phyloP scores from a whole-genome alignment of 345 rosid species.

The Alliaria petiolata region DNA sequence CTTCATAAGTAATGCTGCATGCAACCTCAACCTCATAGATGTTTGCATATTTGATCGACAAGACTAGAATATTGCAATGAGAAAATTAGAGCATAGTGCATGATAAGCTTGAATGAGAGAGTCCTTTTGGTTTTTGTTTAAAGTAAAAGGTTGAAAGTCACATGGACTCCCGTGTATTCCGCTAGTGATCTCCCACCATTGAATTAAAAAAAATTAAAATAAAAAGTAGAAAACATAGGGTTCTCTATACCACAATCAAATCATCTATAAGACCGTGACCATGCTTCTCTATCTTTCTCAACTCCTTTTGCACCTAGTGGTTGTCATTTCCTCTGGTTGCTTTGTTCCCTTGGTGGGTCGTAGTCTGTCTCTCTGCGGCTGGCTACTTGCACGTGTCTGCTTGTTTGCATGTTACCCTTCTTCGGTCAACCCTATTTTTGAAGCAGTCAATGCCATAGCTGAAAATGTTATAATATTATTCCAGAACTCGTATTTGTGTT shows the following conservation, averaged over 20 bases:
- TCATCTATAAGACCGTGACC: conserved; percentile 13
- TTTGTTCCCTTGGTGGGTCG: conserved; percentile 45
- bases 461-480: neutral
- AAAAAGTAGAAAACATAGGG: conserved; percentile 13
- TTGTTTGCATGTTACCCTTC: conserved; percentile 17
- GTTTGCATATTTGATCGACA: neutral
- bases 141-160: conserved; percentile 43
- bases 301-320: conserved; percentile 29
- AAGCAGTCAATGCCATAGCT: conserved; percentile 14
- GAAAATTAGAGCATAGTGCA: conserved; percentile 1
- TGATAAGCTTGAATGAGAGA: conserved; percentile 20
- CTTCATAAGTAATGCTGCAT: neutral
- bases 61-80: neutral
- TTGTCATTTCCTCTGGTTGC: conserved; percentile 38
- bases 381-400: conserved; percentile 12
- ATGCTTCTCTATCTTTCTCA: conserved; percentile 17
- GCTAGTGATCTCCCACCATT: conserved; percentile 36
- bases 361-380: conserved; percentile 19
- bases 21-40: neutral
- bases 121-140: conserved; percentile 14
- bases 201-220: neutral
- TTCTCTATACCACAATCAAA: conserved; percentile 30
- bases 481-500: neutral
- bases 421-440: conserved; percentile 9
- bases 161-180: conserved; percentile 78